Base-by-base conservation (phyloP, 2,329 filamentous ascomycete species). In the Myrmaecium sp. region DNA sequence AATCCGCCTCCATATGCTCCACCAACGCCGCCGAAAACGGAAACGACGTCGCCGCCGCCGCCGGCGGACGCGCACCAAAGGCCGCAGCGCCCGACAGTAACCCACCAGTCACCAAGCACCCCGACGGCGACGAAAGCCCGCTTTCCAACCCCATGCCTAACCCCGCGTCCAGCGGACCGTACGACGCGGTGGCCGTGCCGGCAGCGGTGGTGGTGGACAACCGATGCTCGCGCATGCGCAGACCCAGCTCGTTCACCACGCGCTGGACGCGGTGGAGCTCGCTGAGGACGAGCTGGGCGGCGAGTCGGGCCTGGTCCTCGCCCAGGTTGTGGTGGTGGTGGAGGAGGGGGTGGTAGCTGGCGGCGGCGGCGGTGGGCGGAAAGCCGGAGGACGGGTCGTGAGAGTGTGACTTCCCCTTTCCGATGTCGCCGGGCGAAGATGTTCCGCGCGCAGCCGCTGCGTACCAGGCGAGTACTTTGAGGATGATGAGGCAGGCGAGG, bases 381-480 rank as follows among this genome's bases (percentile, higher is more conserved):
- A 14, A 16, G 17, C 11, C 32, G 29, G n/a, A 14, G 18, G 23
- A 28, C 29, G 17, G 17, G 23, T 6, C 15, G 15, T 17, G 14
- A 16, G 27, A 15, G 6, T 30, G 23, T 14, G 11, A 9, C 5
- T 17, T 11, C 13, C 3, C 17, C 12, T 8, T n/a, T 8, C 18
- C 18, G 8, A 20, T 20, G 8, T n/a, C 18, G 5, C n/a, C n/a
- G n/a, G n/a, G n/a, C n/a, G n/a, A n/a, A n/a, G n/a, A n/a, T n/a
- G 14, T 5, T 21, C 14, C 12, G 11, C 26, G 27, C 23, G 40
- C 45, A 5, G 36, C 46, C 4, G 39, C 29, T 0, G 39, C 36
- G 30, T 53, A 55, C 31, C 43, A 41, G 13, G 33, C 42, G 14
- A 55, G 29, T 3, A 51, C 36, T 34, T 52, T 52, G 35, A 52